These are phyloP conservation scores for Nakaseomyces glabratus DNA, from an alignment of 1,139 yeast genomes.

Conservation along the genomic window DNA sequence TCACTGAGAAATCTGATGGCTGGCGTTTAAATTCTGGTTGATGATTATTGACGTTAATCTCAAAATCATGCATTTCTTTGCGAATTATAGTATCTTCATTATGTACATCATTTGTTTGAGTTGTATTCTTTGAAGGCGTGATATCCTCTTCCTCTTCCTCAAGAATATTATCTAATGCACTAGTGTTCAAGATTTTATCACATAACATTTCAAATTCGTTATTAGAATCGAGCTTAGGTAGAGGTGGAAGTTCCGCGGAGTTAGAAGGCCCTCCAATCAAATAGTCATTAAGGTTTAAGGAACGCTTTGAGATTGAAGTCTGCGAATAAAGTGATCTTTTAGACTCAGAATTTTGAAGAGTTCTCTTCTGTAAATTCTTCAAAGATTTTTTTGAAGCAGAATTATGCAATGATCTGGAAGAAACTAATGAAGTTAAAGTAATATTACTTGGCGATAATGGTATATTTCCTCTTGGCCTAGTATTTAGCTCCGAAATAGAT, in stretches of 20 bases:
- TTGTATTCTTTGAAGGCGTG: neutral
- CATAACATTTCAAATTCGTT: constrained; percentile 27
- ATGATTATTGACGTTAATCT: no score
- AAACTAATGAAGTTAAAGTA: constrained; percentile 6
- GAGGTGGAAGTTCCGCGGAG: constrained; percentile 14
- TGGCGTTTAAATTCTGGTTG: no score
- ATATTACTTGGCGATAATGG: constrained; percentile 6
- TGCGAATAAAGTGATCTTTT: constrained; percentile 29
- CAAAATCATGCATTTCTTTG: no score
- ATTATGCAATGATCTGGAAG: constrained; percentile 3
- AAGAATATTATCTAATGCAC: constrained; percentile 21
- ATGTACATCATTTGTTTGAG: no score
- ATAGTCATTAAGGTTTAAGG: constrained; percentile 28
- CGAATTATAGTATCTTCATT: no score
- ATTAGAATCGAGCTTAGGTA: constrained; percentile 19
- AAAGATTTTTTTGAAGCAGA: constrained; percentile 19
- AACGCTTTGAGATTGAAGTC: constrained; percentile 30
- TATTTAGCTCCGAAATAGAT: constrained; percentile 8
- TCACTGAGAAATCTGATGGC: no score
- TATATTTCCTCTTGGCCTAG: constrained; percentile 3
- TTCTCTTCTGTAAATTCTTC: constrained; percentile 11
- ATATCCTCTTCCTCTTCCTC: constrained; percentile 21
- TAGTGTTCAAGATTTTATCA: constrained; percentile 27
- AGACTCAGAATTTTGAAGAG: constrained; percentile 27
- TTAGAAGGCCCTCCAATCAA: constrained; percentile 14